Conservation (phyloP, 495 filamentous ascomycete species). For the Lepidopterella palustris region DNA sequence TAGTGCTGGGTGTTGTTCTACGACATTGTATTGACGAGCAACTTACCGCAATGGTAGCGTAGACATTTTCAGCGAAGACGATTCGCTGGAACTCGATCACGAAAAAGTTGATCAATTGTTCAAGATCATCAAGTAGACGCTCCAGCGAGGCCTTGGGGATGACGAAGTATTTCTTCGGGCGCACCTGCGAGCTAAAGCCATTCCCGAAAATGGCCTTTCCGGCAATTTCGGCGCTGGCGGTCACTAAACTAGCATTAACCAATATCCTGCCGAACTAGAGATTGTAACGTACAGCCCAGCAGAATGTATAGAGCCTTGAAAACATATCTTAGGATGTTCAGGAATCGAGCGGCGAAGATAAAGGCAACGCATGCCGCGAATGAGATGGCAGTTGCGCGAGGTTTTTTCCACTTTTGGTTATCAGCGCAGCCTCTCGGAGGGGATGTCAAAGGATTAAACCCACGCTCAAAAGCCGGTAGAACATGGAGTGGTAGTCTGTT, state of each 20-base stretch:
- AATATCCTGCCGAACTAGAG: not conserved
- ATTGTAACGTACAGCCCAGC: slow-evolving; percentile 52
- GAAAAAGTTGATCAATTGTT: slow-evolving; percentile 95
- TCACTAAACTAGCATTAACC: slow-evolving; percentile 42
- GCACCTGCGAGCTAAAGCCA: slow-evolving; percentile 78
- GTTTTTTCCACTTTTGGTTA: slow-evolving; percentile 55
- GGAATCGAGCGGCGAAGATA: slow-evolving; percentile 86
- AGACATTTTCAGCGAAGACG: slow-evolving; percentile 87
- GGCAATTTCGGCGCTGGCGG: slow-evolving; percentile 66
- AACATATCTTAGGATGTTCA: slow-evolving; percentile 78
- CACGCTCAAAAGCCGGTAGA: slow-evolving; percentile 78
- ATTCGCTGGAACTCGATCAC: slow-evolving; percentile 94
- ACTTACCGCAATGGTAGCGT: slow-evolving; percentile 73
- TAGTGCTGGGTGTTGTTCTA: not conserved
- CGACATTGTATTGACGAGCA: slow-evolving; percentile 2
- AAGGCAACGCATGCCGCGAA: slow-evolving; percentile 64
- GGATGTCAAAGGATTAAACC: slow-evolving; percentile 30
- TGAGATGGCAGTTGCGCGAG: slow-evolving; percentile 77
- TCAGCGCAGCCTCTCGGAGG: slow-evolving; percentile 29
- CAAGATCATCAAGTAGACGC: slow-evolving; percentile 69
- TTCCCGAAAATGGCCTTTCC: slow-evolving; percentile 70
- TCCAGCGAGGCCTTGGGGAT: slow-evolving; percentile 80
- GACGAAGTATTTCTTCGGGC: slow-evolving; percentile 88
- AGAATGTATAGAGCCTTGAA: slow-evolving; percentile 77
- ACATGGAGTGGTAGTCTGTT: slow-evolving; percentile 85